Base-by-base conservation (phyloP, 2,329 filamentous ascomycete species). In the Fusarium falciforme region DNA sequence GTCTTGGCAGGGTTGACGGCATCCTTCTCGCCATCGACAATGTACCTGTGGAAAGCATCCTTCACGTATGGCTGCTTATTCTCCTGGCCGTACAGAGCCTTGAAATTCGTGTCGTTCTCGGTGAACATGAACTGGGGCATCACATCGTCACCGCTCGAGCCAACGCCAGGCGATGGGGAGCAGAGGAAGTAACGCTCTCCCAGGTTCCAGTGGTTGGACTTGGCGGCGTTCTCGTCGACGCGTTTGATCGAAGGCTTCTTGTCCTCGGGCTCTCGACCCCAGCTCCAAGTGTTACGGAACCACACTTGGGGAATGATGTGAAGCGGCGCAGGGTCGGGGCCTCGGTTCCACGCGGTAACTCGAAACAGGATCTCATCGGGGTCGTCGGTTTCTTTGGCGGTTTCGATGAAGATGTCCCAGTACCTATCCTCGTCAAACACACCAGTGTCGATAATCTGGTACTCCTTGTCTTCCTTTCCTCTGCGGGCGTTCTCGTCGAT, bases 211-310 rank as follows among this genome's bases (percentile, higher is more conserved):
- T 98, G 96, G 35, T 89, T 91, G n/a, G 94, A 93, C 79, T 93
- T 91, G 64, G 91, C 92, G 64, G 92, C 88, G 57, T 92, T 91
- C 31, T 93, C 90, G 27, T 87, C 89, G 29, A 91, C 84, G 72
- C 91, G 88, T 61, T 88, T 86, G 71, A 98, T 93, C n/a, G 87
- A 90, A 0, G 96, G 96, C 84, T 97, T 98, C 81, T 92, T 91
- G 60, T 93, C 90, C 33, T 88, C 85, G 12, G 90, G 82, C 79
- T 98, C 94, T 72, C 93, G 90, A 25, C 95, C 96, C 96, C 96
- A 98, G 42, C 93, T 90, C 96, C 96, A 98, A 4, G 95, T 98
- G 82, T 98, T 98, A 74, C 96, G 91, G 86, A 98, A 98, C 94
- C 95, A 98, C 61, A 98, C 91, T 70, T 98, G 96, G 10, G 96